A percentile compares a stretch with the other conserved stretches of the same genome.
These are phyloP conservation scores for Oidiodendron maius DNA, from an alignment of 495 filamentous ascomycete species.

Conservation along the genomic window DNA sequence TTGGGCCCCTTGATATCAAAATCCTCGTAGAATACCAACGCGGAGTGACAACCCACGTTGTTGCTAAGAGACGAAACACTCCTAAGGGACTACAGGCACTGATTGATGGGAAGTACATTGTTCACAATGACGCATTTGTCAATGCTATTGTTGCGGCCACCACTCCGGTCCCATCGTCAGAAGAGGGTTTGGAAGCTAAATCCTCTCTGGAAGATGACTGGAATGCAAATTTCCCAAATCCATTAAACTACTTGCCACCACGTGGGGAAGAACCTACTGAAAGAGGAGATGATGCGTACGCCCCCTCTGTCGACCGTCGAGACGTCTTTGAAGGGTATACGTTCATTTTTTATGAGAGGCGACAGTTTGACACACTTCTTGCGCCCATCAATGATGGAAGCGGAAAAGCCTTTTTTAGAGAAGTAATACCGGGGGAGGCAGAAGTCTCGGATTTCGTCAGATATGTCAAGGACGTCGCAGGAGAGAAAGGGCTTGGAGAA, in stretches of 20 bases:
- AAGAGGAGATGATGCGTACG: constrained; percentile 56
- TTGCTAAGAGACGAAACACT: constrained; percentile 85
- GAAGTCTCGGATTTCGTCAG: constrained; percentile 69
- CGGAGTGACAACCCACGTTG: constrained; percentile 74
- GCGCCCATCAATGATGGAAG: constrained; percentile 69
- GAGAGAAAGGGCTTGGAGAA: constrained; percentile 60
- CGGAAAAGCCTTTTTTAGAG: constrained; percentile 71
- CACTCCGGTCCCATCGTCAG: constrained; percentile 13
- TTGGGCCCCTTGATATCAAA: constrained; percentile 86
- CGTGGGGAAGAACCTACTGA: constrained; percentile 66
- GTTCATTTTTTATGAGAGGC: constrained; percentile 76
- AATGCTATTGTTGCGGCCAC: constrained; percentile 68
- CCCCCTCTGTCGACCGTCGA: constrained; percentile 56
- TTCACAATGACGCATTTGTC: constrained; percentile 63
- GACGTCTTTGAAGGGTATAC: constrained; percentile 82
- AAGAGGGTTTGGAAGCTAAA: constrained; percentile 41
- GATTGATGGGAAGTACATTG: constrained; percentile 75
- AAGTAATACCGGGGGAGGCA: constrained; percentile 57
- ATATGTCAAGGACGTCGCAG: constrained; percentile 69
- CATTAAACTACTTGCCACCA: constrained; percentile 63
- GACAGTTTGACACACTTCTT: constrained; percentile 74
- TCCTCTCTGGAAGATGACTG: constrained; percentile 80
- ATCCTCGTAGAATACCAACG: constrained; percentile 64
- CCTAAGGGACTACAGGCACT: constrained; percentile 83
- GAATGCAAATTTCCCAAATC: constrained; percentile 72